A percentile compares a stretch with the other conserved stretches of the same genome.
These are phyloP conservation scores for Aspergillus coremiiformis DNA, from an alignment of 495 filamentous ascomycete genomes.

Conservation along the genomic window DNA sequence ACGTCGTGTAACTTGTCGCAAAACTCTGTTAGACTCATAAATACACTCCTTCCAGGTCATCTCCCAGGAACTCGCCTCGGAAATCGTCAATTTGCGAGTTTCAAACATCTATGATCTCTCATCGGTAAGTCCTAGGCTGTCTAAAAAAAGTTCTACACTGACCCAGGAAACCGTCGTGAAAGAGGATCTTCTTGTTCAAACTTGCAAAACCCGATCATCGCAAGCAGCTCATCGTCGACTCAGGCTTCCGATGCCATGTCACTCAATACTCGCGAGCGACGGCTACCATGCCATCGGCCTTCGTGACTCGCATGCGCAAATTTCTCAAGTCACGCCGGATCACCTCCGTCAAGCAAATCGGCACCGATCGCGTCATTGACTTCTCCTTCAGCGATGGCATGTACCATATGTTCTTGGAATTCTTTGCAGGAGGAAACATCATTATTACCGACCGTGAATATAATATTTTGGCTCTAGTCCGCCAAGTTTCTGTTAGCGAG, in stretches of 20 bases:
- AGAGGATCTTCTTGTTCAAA: conserved; percentile 92
- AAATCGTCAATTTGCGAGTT: conserved; percentile 69
- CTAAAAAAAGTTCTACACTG: neutral
- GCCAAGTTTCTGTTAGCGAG: conserved; percentile 67
- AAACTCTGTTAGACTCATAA: conserved; percentile 2
- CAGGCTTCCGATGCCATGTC: conserved; percentile 91
- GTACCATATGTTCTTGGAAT: conserved; percentile 85
- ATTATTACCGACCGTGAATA: conserved; percentile 78
- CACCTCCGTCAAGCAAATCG: conserved; percentile 74
- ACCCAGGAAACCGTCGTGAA: neutral
- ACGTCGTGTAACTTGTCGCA: neutral
- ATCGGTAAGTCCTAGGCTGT: conserved; percentile 42
- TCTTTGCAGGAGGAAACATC: conserved; percentile 94
- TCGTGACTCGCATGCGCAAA: conserved; percentile 79
- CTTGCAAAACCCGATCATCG: conserved; percentile 76
- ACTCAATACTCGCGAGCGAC: conserved; percentile 83
- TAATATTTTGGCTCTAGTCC: conserved; percentile 68
- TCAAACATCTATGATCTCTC: conserved; percentile 94
- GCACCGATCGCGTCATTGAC: conserved; percentile 89
- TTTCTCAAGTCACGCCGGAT: conserved; percentile 77
- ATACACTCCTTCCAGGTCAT: conserved; percentile 60
- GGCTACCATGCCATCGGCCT: conserved; percentile 70
- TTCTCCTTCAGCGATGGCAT: conserved; percentile 85
- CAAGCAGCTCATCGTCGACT: conserved; percentile 85
- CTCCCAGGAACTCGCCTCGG: conserved; percentile 76